Percentiles rank a stretch among this genome's conserved stretches.
Conservation (phyloP, 768 basidiomycete genomes). For the Naganishia vaughanmartiniae region DNA sequence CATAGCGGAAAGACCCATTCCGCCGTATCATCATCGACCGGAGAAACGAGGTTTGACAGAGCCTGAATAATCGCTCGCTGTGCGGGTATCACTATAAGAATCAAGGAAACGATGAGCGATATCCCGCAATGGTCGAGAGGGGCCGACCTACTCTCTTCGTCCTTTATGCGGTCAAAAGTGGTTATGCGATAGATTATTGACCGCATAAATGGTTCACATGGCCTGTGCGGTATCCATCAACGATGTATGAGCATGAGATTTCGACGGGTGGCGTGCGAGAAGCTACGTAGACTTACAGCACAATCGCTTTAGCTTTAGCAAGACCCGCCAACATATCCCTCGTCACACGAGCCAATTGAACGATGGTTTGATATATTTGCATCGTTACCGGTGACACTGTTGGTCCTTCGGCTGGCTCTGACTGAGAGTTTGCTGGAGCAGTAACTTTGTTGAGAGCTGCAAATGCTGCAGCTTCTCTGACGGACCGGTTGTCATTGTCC, state of each 20-base stretch:
- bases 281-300: constrained; percentile 62
- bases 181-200: constrained; percentile 69
- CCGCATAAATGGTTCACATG: constrained; percentile 69
- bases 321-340: constrained; percentile 79
- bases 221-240: constrained; percentile 54
- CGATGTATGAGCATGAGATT: neutral
- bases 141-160: constrained; percentile 58
- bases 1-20: constrained; percentile 59
- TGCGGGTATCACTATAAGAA: constrained; percentile 60
- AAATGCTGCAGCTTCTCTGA: constrained; percentile 7
- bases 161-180: constrained; percentile 69
- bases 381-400: neutral
- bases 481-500: neutral
- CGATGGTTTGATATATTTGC: constrained; percentile 7
- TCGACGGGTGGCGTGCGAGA: neutral
- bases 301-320: constrained; percentile 66
- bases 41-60: constrained; percentile 78
- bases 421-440: neutral
- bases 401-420: neutral
- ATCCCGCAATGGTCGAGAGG: neutral
- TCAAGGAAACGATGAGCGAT: neutral
- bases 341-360: constrained; percentile 67
- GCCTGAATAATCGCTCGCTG: constrained; percentile 72
- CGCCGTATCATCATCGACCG: constrained; percentile 61
- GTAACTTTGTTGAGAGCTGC: constrained; percentile 8